These are phyloP conservation scores for Letharia columbiana DNA, from an alignment of 495 filamentous ascomycete genomes.

Conservation along the genomic window DNA sequence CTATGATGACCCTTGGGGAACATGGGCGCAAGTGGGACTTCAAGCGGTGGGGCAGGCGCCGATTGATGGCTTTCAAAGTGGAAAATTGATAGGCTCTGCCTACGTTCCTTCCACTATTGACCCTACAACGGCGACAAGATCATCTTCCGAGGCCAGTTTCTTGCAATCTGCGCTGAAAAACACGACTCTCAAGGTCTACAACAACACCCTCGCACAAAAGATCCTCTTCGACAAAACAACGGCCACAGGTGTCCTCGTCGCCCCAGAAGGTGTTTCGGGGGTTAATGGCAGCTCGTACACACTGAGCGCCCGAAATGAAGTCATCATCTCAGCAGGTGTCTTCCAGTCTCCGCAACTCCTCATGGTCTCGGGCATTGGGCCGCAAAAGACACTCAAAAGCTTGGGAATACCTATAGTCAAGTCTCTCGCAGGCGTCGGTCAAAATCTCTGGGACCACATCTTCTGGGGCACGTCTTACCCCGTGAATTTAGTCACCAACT, in stretches of 20 bases:
- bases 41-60: slow-evolving; percentile 30
- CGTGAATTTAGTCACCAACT: slow-evolving; percentile 25
- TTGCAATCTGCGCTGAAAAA: slow-evolving; percentile 18
- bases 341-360: slow-evolving; percentile 49
- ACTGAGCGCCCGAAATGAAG: slow-evolving; percentile 33
- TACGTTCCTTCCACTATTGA: slow-evolving; percentile 26
- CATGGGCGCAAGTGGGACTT: slow-evolving; percentile 30
- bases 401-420: slow-evolving; percentile 30
- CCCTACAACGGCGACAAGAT: slow-evolving; percentile 16
- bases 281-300: neutral
- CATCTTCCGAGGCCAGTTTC: slow-evolving; percentile 29
- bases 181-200: slow-evolving; percentile 22
- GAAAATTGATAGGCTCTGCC: slow-evolving; percentile 28
- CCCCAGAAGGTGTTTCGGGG: slow-evolving; percentile 24
- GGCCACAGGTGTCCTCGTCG: slow-evolving; percentile 21
- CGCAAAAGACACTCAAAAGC: slow-evolving; percentile 27
- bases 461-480: slow-evolving; percentile 16
- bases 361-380: slow-evolving; percentile 56
- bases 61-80: slow-evolving; percentile 31
- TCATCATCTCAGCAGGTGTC: slow-evolving; percentile 51
- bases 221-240: slow-evolving; percentile 17
- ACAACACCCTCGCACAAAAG: slow-evolving; percentile 17
- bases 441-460: slow-evolving; percentile 37
- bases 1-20: slow-evolving; percentile 31
- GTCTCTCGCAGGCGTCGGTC: slow-evolving; percentile 43